A percentile compares a stretch with the other conserved stretches of the same genome.
Conservation (phyloP, 257 asterid species). For the Catharanthus roseus region DNA sequence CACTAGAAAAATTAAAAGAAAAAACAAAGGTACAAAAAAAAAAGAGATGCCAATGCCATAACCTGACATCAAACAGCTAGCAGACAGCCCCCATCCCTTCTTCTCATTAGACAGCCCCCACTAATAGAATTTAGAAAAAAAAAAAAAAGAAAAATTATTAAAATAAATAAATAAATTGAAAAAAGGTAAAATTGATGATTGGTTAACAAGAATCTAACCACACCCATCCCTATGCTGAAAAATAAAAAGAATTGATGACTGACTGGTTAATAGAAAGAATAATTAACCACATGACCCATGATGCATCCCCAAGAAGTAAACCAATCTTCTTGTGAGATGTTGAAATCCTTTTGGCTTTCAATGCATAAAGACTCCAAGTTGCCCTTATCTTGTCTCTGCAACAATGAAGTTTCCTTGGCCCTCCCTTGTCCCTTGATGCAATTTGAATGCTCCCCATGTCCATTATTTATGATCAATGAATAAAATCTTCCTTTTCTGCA, state of each 20-base stretch:
- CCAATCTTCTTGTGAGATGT: constrained; percentile 3
- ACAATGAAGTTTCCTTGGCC: constrained; percentile 22
- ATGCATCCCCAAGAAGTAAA: constrained; percentile 15
- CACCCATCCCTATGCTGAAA: constrained; percentile 11
- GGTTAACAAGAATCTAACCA: constrained; percentile 21
- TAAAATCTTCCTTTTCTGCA: constrained; percentile 19
- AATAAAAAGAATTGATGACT: neutral
- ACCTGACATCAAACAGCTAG: constrained; percentile 12
- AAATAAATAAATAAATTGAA: neutral
- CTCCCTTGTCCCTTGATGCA: neutral
- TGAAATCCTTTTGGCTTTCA: constrained; percentile 18
- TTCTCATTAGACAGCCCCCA: neutral
- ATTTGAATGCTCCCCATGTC: neutral
- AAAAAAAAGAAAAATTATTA: too few species aligned
- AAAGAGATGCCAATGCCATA: constrained; percentile 7
- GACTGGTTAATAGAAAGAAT: constrained; percentile 15
- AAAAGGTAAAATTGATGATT: neutral
- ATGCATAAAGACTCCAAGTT: constrained; percentile 24
- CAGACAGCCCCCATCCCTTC: constrained; percentile 5
- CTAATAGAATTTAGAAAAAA: neutral
- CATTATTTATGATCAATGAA: constrained; percentile 1
- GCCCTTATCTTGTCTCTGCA: constrained; percentile 33
- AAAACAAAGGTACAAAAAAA: neutral
- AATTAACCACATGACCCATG: too few species aligned
- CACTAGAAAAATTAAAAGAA: neutral